Evolutionary conservation across 2,329 filamentous ascomycete species (phyloP).

Genomic region (Monosporascus sp.): DNA sequence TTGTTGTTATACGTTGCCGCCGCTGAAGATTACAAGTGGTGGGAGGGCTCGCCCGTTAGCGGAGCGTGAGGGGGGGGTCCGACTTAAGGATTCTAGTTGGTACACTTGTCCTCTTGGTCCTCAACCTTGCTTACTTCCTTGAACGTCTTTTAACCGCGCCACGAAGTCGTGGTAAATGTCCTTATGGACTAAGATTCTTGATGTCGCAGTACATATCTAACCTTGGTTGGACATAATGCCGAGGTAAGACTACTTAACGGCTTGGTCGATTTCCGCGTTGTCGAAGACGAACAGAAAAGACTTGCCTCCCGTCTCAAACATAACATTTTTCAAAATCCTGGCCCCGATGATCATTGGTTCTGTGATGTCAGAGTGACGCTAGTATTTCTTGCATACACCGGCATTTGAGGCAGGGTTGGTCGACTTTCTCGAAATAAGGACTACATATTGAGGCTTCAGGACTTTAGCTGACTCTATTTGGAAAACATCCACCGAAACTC

Average conservation of each 20-base stretch:
- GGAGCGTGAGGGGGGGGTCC: no score
- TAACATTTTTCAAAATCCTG: conserved; percentile 53
- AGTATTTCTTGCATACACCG: no score
- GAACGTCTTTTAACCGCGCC: conserved; percentile 52
- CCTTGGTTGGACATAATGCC: conserved; percentile 58
- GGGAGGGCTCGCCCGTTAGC: no score
- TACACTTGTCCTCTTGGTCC: conserved; percentile 63
- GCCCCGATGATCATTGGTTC: not conserved
- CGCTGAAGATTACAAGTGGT: no score
- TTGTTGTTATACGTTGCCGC: no score
- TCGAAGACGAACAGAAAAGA: conserved; percentile 60
- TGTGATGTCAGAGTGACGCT: no score
- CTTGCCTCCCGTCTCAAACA: conserved; percentile 64
- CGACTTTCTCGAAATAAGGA: no score
- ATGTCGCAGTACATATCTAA: conserved; percentile 62
- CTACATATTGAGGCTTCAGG: no score
- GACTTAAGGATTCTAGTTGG: conserved; percentile 75
- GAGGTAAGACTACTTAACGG: conserved; percentile 53
- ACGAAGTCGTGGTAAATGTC: conserved; percentile 59
- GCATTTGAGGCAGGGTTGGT: no score
- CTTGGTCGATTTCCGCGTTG: conserved; percentile 62
- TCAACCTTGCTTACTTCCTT: conserved; percentile 59
- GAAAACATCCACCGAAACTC: no score
- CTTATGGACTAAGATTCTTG: conserved; percentile 60
- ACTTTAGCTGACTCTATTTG: no score